A percentile compares a stretch with the other conserved stretches of the same genome.
phyloP scores from a whole-genome alignment of 495 filamentous ascomycete genomes.

The Talaromyces borbonicus region DNA sequence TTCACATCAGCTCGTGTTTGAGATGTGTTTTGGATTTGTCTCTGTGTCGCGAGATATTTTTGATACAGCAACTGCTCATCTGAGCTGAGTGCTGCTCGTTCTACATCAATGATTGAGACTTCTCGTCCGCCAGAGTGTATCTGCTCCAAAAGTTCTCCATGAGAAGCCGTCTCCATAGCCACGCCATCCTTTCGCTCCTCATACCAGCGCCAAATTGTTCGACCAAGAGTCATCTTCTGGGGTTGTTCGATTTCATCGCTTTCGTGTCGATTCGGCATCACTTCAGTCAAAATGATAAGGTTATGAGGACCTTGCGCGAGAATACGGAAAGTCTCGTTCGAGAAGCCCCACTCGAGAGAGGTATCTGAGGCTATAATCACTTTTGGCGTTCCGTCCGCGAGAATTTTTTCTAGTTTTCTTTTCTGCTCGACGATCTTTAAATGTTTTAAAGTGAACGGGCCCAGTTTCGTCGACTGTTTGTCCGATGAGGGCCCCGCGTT shows the following conservation, averaged over 20 bases:
- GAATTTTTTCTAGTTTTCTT: constrained; percentile 58
- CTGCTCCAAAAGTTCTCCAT: constrained; percentile 53
- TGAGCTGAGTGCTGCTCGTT: constrained; percentile 55
- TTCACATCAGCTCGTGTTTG: constrained; percentile 53
- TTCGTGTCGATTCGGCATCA: constrained; percentile 33
- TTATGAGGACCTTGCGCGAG: constrained; percentile 70
- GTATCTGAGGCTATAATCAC: constrained; percentile 89
- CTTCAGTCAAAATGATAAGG: constrained; percentile 75
- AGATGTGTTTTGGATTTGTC: constrained; percentile 67
- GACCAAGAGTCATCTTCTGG: constrained; percentile 35
- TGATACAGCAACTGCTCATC: constrained; percentile 75
- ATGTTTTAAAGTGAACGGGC: constrained; percentile 85
- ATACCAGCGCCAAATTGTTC: constrained; percentile 64
- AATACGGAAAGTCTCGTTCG: constrained; percentile 66
- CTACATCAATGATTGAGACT: constrained; percentile 47
- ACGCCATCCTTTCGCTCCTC: constrained; percentile 54
- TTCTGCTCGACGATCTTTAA: constrained; percentile 69
- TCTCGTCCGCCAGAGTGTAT: constrained; percentile 55
- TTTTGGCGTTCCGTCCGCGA: constrained; percentile 41
- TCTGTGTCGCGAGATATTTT: constrained; percentile 75
- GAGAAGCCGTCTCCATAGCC: constrained; percentile 44
- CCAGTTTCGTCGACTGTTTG: constrained; percentile 37
- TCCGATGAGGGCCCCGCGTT: constrained; percentile 24
- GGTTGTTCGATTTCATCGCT: constrained; percentile 24
- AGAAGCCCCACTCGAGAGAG: constrained; percentile 91